Percentiles rank a stretch among this genome's conserved stretches.
Evolutionary conservation across 495 filamentous ascomycete genomes (phyloP).

Genomic region (Cercophora scortea): DNA sequence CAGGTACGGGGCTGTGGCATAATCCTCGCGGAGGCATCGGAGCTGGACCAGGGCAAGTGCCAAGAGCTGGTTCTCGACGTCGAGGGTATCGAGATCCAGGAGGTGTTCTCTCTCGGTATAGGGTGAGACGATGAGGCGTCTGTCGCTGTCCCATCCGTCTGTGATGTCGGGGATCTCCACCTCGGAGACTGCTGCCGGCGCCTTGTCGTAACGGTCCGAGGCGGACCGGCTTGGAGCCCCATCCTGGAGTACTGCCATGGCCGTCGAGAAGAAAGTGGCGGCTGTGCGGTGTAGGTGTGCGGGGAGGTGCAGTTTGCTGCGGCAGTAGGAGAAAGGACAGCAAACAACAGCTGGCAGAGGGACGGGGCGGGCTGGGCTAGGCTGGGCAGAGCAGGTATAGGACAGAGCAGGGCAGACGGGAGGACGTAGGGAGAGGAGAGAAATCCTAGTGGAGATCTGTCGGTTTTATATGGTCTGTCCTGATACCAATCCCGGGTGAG

Average conservation of each 20-base stretch:
- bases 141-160: neutral
- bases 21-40: slow-evolving; percentile 54
- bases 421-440: no score
- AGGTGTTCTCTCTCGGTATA: slow-evolving; percentile 62
- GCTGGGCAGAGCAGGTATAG: no score
- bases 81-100: slow-evolving; percentile 59
- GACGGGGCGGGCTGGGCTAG: no score
- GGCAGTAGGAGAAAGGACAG: neutral
- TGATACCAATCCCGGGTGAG: no score
- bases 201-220: slow-evolving; percentile 2
- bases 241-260: no score
- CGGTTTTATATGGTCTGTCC: no score
- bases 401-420: no score
- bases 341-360: neutral
- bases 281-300: no score
- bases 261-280: no score
- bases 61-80: slow-evolving; percentile 56
- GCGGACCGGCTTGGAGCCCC: slow-evolving; percentile 1
- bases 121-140: slow-evolving; percentile 60
- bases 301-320: neutral
- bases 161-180: neutral
- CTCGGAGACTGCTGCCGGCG: slow-evolving; percentile 2
- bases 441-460: no score
- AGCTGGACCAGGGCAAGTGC: slow-evolving; percentile 60
- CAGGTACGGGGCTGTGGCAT: slow-evolving; percentile 67